Evolutionary conservation across 495 filamentous ascomycete species (phyloP).

Genomic region (Aspergillus baeticus): DNA sequence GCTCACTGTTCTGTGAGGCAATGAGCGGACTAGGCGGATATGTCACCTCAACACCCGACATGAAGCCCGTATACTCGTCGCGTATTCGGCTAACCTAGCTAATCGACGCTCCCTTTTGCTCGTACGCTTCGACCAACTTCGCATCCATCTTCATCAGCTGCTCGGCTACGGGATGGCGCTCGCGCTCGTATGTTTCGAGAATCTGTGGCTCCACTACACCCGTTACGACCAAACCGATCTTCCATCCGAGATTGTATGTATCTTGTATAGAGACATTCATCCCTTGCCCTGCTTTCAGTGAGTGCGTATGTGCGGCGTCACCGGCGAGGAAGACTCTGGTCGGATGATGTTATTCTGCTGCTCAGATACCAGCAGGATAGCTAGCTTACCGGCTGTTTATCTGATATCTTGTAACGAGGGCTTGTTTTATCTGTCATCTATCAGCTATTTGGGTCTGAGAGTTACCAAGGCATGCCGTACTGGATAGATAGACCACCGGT

Average conservation of each 20-base stretch:
- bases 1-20: not conserved
- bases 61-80: slow-evolving; percentile 16
- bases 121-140: slow-evolving; percentile 16
- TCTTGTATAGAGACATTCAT: slow-evolving; percentile 56
- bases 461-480: slow-evolving; percentile 6
- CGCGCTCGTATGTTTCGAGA: slow-evolving; percentile 33
- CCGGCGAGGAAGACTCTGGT: slow-evolving; percentile 45
- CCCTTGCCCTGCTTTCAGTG: slow-evolving; percentile 49
- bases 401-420: slow-evolving; percentile 5
- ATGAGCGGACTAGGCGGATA: slow-evolving; percentile 20
- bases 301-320: slow-evolving; percentile 53
- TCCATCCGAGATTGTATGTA: slow-evolving; percentile 53
- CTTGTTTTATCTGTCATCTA: slow-evolving; percentile 8
- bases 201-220: slow-evolving; percentile 21
- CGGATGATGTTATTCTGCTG: not conserved
- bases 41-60: slow-evolving; percentile 21
- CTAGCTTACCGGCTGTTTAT: slow-evolving; percentile 12
- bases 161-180: slow-evolving; percentile 31
- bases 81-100: slow-evolving; percentile 11
- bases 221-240: slow-evolving; percentile 41
- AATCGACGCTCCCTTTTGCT: not conserved
- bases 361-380: not conserved
- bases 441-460: too few species aligned
- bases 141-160: slow-evolving; percentile 19
- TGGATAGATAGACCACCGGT: slow-evolving; percentile 27